These are phyloP conservation scores for Limonomyces culmigenus DNA, from an alignment of 1,284 basidiomycete species.

Conservation along the genomic window DNA sequence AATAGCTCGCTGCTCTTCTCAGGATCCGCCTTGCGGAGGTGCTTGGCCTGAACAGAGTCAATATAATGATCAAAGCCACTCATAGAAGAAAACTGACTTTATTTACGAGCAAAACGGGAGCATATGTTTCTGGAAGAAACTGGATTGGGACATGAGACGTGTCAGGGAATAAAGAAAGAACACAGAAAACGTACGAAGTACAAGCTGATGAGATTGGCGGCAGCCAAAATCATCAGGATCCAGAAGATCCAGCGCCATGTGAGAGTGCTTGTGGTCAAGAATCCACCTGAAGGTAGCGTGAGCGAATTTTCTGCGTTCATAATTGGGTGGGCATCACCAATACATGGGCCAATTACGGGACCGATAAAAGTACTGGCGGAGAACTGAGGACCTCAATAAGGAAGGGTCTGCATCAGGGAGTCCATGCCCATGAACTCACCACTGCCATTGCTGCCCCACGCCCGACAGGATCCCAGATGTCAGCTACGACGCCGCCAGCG, in stretches of 20 bases:
- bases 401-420: background rate
- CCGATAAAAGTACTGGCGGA: constrained; percentile 24
- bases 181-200: too few species aligned
- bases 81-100: constrained; percentile 5
- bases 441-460: constrained; percentile 20
- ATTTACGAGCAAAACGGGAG: constrained; percentile 15
- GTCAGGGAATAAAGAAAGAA: too few species aligned
- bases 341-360: constrained; percentile 24
- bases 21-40: constrained; percentile 19
- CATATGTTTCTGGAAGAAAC: too few species aligned
- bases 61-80: constrained; percentile 4
- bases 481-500: constrained; percentile 22
- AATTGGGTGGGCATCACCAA: constrained; percentile 22
- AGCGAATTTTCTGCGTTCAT: constrained; percentile 6
- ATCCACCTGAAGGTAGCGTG: constrained; percentile 1
- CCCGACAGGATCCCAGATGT: constrained; percentile 18
- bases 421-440: too few species aligned
- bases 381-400: constrained; percentile 12
- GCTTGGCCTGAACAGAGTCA: constrained; percentile 13
- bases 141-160: too few species aligned
- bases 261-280: constrained; percentile 21
- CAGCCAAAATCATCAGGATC: constrained; percentile 33
- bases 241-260: constrained; percentile 54
- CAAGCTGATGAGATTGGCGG: too few species aligned
- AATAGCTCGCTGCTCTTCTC: constrained; percentile 18